These are phyloP conservation scores for Pseudopithomyces chartarum DNA, from an alignment of 2,329 filamentous ascomycete genomes.

Conservation along the genomic window DNA sequence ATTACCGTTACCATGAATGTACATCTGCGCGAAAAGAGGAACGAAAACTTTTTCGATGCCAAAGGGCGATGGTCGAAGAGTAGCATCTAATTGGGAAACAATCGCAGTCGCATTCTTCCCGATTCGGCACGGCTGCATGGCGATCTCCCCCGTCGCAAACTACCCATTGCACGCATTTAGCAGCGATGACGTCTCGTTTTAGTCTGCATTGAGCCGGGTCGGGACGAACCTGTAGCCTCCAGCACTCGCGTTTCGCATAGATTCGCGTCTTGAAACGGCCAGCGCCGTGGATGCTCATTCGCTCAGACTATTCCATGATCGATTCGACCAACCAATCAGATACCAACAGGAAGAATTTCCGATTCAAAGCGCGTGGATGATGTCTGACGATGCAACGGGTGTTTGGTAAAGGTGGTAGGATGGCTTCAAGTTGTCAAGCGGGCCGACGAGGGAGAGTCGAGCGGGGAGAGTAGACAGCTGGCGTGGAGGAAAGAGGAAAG, in stretches of 20 bases:
- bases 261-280: constrained; percentile 12
- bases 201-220: constrained; percentile 11
- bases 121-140: background rate
- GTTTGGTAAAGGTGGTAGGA: background rate
- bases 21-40: background rate
- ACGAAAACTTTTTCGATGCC: background rate
- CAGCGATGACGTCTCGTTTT: constrained; percentile 1
- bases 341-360: background rate
- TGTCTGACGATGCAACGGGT: background rate
- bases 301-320: background rate
- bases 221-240: constrained; percentile 3
- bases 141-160: background rate
- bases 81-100: background rate
- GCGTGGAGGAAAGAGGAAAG: background rate
- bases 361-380: background rate
- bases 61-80: background rate
- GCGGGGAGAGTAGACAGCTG: background rate
- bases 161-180: background rate
- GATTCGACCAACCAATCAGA: background rate
- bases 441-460: background rate
- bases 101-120: background rate
- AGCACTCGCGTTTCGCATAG: constrained; percentile 8
- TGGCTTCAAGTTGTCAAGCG: background rate
- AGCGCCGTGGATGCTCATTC: background rate
- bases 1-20: background rate